phyloP scores from a whole-genome alignment of 176 grass and related monocot species.

The Aegilops longissima region DNA sequence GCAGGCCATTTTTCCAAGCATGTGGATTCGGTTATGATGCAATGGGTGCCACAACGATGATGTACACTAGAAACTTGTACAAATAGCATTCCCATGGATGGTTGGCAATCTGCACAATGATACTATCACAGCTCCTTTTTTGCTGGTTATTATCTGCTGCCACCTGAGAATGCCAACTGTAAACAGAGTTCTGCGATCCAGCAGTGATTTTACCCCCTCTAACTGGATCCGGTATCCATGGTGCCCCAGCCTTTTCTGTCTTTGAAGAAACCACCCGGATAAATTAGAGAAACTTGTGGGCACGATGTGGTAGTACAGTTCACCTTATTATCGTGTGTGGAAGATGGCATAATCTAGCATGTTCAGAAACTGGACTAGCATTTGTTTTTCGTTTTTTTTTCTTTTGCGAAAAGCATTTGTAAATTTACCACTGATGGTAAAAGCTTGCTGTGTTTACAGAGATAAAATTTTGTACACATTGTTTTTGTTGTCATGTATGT shows the following conservation, averaged over 20 bases:
- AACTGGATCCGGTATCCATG: neutral
- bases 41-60: constrained; percentile 90
- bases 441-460: neutral
- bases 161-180: neutral
- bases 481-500: neutral
- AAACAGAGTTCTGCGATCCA: neutral
- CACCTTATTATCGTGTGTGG: neutral
- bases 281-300: neutral
- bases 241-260: neutral
- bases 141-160: constrained; percentile 2
- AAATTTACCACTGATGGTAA: neutral
- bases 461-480: neutral
- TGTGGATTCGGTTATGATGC: constrained; percentile 80
- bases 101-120: neutral
- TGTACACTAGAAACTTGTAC: constrained; percentile 62
- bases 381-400: neutral
- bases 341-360: neutral
- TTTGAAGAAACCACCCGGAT: neutral
- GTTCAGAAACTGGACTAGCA: neutral
- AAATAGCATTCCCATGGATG: constrained; percentile 13
- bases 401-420: neutral
- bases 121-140: neutral
- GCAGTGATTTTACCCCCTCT: neutral
- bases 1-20: constrained; percentile 74
- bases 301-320: neutral